phyloP scores from a whole-genome alignment of 1,139 yeast species.

The Lodderomyces pseudojiufengensis region DNA sequence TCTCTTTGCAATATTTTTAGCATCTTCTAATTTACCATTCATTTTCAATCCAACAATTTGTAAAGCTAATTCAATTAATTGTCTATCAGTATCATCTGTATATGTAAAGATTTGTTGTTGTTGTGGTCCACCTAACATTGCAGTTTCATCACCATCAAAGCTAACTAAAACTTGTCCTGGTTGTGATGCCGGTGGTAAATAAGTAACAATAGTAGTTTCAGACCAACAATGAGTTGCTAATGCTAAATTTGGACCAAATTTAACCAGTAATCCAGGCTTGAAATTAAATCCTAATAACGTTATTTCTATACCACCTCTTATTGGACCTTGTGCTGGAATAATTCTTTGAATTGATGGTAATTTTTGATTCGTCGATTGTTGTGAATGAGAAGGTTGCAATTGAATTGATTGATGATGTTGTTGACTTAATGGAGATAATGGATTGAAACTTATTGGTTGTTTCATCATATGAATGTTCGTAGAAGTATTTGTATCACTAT shows the following conservation, averaged over 20 bases:
- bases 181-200: constrained; percentile 81
- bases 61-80: constrained; percentile 84
- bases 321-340: constrained; percentile 92
- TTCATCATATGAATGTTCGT: constrained; percentile 13
- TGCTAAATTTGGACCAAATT: constrained; percentile 82
- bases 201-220: constrained; percentile 87
- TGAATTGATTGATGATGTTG: constrained; percentile 11
- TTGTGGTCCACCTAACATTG: constrained; percentile 32
- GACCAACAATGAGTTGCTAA: constrained; percentile 96
- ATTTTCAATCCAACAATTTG: constrained; percentile 93
- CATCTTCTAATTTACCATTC: constrained; percentile 93
- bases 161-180: constrained; percentile 92
- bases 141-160: constrained; percentile 51
- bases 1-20: constrained; percentile 82
- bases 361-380: constrained; percentile 11
- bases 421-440: constrained; percentile 15
- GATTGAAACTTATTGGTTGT: constrained; percentile 10
- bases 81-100: constrained; percentile 89
- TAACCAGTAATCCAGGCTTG: constrained; percentile 74
- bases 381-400: constrained; percentile 11
- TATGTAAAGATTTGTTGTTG: constrained; percentile 73
- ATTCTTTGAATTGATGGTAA: constrained; percentile 72
- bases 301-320: constrained; percentile 93
- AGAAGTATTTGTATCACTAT: constrained; percentile 45
- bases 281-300: constrained; percentile 85